Base-by-base conservation (phyloP, 352 stramenopile genomes). In the Blastocystis sp. region DNA sequence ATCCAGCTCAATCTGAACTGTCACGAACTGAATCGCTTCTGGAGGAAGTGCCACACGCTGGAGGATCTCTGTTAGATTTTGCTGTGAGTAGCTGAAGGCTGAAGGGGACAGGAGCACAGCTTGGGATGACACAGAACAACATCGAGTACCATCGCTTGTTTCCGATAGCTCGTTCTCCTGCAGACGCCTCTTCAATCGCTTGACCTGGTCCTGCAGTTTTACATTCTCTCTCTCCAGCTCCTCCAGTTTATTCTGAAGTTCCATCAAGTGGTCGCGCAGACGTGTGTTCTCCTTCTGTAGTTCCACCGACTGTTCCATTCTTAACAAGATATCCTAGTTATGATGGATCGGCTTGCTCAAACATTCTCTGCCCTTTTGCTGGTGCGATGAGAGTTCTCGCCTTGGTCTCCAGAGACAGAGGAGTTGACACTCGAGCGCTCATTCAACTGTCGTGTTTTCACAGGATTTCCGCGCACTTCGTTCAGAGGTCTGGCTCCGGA, bases 1-100 rank as follows among this genome's bases (percentile, higher is more conserved):
- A 50, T 85, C 73, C 50, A 85, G 41, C n/a, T 85, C 73, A 24
- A 85, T 68, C 37, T 85, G 45, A 9, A 85, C 53, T 3, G 5
- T n/a, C 50, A 85, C 73, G 18, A 24, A 37, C 24, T 85, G 16
- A 13, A 66, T 43, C 6, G 54, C 30, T 5, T 68, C 34, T 3
- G 4, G 3, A n/a, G 53, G 45, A 69, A 85, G 45, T 18, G 53
- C 73, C 50, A 85, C 68, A 18, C 30, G 8, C n/a, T 66, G 18
- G 24, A 85, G 20, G n/a, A 85, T 26, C 2, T 37, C n/a, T 24
- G 54, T n/a, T 4, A 85, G 73, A 30, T 34, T 45, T 24, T 11
- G 30, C 26, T 65, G 73, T 2, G 73, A 85, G 73, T 85, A 85
- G 16, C 50, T 55, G 50, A 68, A 85, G 39, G 43, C 43, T 11